Percentiles rank a stretch among this genome's conserved stretches.
Evolutionary conservation across 805 yeast species (phyloP).

Genomic region (Starmerella riodocensis): DNA sequence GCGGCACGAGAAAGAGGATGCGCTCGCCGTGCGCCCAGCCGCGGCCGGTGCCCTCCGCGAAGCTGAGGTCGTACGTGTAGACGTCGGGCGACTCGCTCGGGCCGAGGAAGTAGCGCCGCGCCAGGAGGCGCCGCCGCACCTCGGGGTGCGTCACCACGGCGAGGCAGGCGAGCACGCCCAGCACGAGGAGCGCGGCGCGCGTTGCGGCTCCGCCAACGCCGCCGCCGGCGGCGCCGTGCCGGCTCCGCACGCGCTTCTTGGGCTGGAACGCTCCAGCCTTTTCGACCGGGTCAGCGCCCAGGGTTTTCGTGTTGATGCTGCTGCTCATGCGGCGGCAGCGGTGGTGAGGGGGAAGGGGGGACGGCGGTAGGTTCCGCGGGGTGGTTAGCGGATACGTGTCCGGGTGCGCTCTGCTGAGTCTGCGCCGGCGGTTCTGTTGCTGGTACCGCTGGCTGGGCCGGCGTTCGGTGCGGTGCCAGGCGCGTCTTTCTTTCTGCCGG

Average conservation of each 20-base stretch:
- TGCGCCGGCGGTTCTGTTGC: too few relatives aligned
- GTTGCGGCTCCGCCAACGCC: too few relatives aligned
- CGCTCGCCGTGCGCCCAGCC: conserved; percentile 77
- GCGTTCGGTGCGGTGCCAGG: too few relatives aligned
- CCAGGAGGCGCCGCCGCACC: conserved; percentile 8
- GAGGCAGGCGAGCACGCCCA: conserved; percentile 8
- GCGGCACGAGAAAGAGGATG: conserved; percentile 73
- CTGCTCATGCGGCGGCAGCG: too few relatives aligned
- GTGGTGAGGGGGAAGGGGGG: too few relatives aligned
- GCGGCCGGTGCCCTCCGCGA: conserved; percentile 48
- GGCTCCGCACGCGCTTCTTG: neutral
- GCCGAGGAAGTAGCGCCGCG: conserved; percentile 9
- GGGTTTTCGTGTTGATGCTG: too few relatives aligned
- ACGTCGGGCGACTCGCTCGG: conserved; percentile 30
- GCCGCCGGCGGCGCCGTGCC: too few relatives aligned
- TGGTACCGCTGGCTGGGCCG: too few relatives aligned
- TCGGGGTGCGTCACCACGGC: conserved; percentile 12
- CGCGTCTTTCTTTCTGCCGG: too few relatives aligned
- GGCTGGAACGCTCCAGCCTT: conserved; percentile 6
- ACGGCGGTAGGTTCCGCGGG: too few relatives aligned
- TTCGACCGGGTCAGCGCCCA: conserved; percentile 1
- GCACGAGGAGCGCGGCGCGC: neutral
- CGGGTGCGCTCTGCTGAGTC: too few relatives aligned
- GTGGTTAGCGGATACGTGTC: too few relatives aligned
- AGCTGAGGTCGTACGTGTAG: conserved; percentile 57